Conservation (phyloP, 805 yeast genomes). For the Metschnikowia hibisci region DNA sequence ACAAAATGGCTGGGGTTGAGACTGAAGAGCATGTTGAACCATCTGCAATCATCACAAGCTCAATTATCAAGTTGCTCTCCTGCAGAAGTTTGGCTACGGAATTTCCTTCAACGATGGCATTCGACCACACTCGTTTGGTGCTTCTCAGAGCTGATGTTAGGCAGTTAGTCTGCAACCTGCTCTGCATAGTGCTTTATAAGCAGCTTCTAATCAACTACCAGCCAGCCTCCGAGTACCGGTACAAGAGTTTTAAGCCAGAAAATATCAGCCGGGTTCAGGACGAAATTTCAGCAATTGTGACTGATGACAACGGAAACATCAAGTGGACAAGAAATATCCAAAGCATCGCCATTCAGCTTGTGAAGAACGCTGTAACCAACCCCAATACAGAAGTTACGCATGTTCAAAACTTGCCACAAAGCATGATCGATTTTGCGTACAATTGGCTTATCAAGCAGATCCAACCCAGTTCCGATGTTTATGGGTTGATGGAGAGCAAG, state of each 20-base stretch:
- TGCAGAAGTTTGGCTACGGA: slow-evolving; percentile 79
- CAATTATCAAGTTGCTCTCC: slow-evolving; percentile 62
- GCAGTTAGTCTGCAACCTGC: slow-evolving; percentile 74
- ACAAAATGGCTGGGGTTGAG: slow-evolving; percentile 18
- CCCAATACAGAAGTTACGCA: slow-evolving; percentile 11
- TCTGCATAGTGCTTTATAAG: slow-evolving; percentile 68
- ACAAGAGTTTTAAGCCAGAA: slow-evolving; percentile 25
- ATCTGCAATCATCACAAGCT: slow-evolving; percentile 42
- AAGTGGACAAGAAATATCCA: slow-evolving; percentile 86
- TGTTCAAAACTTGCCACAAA: slow-evolving; percentile 31
- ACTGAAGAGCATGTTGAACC: slow-evolving; percentile 19
- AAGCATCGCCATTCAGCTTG: slow-evolving; percentile 65
- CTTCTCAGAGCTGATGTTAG: slow-evolving; percentile 80
- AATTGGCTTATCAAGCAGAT: slow-evolving; percentile 83
- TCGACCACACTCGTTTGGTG: slow-evolving; percentile 78
- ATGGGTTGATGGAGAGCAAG: slow-evolving; percentile 68
- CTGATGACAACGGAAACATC: slow-evolving; percentile 81
- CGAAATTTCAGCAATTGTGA: slow-evolving; percentile 72
- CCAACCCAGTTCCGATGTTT: slow-evolving; percentile 76
- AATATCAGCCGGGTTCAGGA: slow-evolving; percentile 51
- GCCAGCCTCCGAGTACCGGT: slow-evolving; percentile 20
- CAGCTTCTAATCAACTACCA: slow-evolving; percentile 50
- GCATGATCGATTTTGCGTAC: slow-evolving; percentile 55
- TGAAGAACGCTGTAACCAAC: slow-evolving; percentile 34
- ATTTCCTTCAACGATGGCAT: slow-evolving; percentile 78